Conservation (phyloP, 2,329 filamentous ascomycete genomes). For the Cercospora nicotianae region DNA sequence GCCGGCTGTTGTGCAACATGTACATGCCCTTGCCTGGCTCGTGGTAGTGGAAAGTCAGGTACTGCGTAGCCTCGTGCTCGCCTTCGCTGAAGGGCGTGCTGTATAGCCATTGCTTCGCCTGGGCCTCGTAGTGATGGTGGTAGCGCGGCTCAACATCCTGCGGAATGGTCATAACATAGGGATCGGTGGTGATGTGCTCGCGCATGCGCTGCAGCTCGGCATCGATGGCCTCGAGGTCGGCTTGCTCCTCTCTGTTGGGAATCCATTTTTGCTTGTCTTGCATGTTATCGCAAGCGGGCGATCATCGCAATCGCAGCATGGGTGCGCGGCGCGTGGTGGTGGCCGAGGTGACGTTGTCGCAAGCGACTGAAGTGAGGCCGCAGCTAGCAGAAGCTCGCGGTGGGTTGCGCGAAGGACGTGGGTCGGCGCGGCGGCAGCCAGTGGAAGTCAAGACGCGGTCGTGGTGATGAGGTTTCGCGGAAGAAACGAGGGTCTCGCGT, state of each 20-base stretch:
- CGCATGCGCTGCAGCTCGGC: constrained; percentile 46
- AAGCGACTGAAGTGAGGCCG: not conserved
- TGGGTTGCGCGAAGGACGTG: not conserved
- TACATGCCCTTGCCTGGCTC: constrained; percentile 48
- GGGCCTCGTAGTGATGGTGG: constrained; percentile 44
- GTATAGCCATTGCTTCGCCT: constrained; percentile 43
- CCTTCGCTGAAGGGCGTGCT: constrained; percentile 55
- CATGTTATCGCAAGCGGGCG: constrained; percentile 5
- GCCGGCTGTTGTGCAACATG: constrained; percentile 33
- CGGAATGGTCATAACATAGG: constrained; percentile 52
- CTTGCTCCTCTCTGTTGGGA: constrained; percentile 31
- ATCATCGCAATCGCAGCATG: constrained; percentile 5
- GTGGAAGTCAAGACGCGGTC: not conserved
- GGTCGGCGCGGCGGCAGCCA: not conserved
- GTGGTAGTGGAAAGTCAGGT: constrained; percentile 62
- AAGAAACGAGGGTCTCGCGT: constrained; percentile 6
- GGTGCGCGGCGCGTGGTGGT: not conserved
- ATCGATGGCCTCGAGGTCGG: constrained; percentile 45
- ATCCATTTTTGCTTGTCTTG: constrained; percentile 23
- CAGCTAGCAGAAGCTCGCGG: not conserved
- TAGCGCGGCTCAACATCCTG: constrained; percentile 45
- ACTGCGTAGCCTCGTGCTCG: constrained; percentile 60
- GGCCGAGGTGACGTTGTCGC: not conserved
- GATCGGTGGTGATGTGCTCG: constrained; percentile 43
- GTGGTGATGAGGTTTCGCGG: not conserved